Percentiles rank a stretch among this genome's conserved stretches.
These are phyloP conservation scores for Polytrichum formosum DNA, from an alignment of 225 moss, liverwort and hornwort genomes.

Conservation along the genomic window DNA sequence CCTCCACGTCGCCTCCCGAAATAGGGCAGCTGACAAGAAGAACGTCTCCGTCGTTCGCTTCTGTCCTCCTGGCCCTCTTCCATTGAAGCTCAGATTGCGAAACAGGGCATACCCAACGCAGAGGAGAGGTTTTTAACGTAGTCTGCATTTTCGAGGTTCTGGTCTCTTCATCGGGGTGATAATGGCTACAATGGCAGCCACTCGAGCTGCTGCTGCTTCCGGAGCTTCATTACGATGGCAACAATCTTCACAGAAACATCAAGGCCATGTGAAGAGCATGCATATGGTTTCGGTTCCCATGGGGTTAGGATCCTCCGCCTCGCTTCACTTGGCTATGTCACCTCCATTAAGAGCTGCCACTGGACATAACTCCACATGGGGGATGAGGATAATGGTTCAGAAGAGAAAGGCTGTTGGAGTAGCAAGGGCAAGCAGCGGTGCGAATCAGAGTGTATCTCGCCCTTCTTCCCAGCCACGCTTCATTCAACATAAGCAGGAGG, in stretches of 20 bases:
- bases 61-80: too few relatives aligned
- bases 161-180: background rate
- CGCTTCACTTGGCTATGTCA: conserved; percentile 12
- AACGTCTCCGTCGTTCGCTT: too few relatives aligned
- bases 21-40: too few relatives aligned
- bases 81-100: too few relatives aligned
- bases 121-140: background rate
- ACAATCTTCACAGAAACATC: background rate
- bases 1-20: too few relatives aligned
- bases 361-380: background rate
- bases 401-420: conserved; percentile 4
- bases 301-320: conserved; percentile 28
- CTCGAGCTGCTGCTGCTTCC: background rate
- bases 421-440: conserved; percentile 13
- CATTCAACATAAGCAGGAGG: conserved; percentile 98
- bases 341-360: too few relatives aligned
- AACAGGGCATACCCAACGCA: too few relatives aligned
- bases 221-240: conserved; percentile 16
- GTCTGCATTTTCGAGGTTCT: background rate
- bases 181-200: conserved; percentile 36
- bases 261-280: conserved; percentile 5
- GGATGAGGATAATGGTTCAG: background rate
- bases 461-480: conserved; percentile 86
- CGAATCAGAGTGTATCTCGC: conserved; percentile 31
- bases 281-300: background rate